A percentile compares a stretch with the other conserved stretches of the same genome.
Conservation (phyloP, 169 alveolate species). For the Toxoplasma gondii region DNA sequence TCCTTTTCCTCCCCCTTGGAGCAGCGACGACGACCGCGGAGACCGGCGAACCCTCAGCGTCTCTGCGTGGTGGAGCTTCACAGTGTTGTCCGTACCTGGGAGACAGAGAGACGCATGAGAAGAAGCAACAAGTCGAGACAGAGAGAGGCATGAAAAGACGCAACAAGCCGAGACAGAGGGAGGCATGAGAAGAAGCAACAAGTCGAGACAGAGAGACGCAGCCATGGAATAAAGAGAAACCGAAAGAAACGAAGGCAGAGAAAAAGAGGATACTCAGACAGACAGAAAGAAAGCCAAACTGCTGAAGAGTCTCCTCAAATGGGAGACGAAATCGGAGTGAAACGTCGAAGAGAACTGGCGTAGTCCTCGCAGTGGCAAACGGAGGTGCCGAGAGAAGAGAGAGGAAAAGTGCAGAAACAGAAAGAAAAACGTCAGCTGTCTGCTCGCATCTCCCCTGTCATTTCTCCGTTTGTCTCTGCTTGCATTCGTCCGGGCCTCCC, state of each 20-base stretch:
- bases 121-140: not conserved
- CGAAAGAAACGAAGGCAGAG: not conserved
- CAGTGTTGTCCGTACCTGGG: slow-evolving; percentile 23
- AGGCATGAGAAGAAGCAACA: not conserved
- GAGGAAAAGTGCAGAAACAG: too few relatives aligned
- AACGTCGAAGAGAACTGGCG: too few relatives aligned
- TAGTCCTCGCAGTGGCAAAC: too few relatives aligned
- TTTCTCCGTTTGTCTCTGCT: too few relatives aligned
- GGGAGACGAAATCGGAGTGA: too few relatives aligned
- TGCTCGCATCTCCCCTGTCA: not conserved
- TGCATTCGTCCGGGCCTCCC: too few relatives aligned
- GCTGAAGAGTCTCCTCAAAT: too few relatives aligned
- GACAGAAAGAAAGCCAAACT: not conserved
- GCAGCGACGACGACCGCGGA: not conserved
- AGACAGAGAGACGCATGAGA: not conserved
- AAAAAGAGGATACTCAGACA: not conserved
- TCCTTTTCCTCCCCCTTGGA: not conserved
- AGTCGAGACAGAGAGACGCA: not conserved
- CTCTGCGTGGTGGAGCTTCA: slow-evolving; percentile 26
- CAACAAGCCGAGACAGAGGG: not conserved
- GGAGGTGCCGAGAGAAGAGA: too few relatives aligned
- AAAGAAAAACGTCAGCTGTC: not conserved
- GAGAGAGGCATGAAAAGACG: not conserved
- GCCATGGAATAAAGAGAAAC: not conserved
- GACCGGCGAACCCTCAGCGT: not conserved